phyloP scores from a whole-genome alignment of 2,329 filamentous ascomycete genomes.

The Lecanicillium sp. region DNA sequence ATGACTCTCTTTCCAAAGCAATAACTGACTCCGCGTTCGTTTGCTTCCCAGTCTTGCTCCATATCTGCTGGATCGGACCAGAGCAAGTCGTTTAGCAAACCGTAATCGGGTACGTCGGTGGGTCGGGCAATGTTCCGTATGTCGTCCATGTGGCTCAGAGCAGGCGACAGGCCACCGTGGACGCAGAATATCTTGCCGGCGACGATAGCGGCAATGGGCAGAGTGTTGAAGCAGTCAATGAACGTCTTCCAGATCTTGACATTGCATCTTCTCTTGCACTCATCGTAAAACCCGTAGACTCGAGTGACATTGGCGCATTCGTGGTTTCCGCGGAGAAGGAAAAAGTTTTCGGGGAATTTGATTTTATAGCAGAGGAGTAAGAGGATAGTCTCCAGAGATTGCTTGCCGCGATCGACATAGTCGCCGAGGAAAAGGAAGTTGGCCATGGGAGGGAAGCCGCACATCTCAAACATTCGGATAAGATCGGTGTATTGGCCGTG shows the following conservation, averaged over 20 bases:
- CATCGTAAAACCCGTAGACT: constrained; percentile 96
- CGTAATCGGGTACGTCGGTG: constrained; percentile 96
- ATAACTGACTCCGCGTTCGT: constrained; percentile 94
- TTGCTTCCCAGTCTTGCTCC: constrained; percentile 96
- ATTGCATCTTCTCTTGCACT: constrained; percentile 93
- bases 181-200: constrained; percentile 98
- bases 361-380: constrained; percentile 94
- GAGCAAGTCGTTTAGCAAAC: constrained; percentile 85
- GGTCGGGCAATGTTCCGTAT: constrained; percentile 93
- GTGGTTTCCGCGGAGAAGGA: constrained; percentile 88
- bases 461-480: constrained; percentile 98
- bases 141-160: constrained; percentile 93
- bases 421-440: constrained; percentile 95
- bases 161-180: constrained; percentile 88
- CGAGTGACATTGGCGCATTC: constrained; percentile 95
- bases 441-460: constrained; percentile 83
- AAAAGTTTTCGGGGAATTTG: constrained; percentile 96
- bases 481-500: constrained; percentile 96
- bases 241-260: constrained; percentile 99
- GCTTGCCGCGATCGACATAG: constrained; percentile 94
- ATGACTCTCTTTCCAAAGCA: constrained; percentile 99
- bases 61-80: constrained; percentile 99
- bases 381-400: constrained; percentile 90
- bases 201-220: constrained; percentile 94
- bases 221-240: constrained; percentile 90